A percentile compares a stretch with the other conserved stretches of the same genome.
Evolutionary conservation across 768 basidiomycete genomes (phyloP).

Genomic region (Lactarius tabidus): DNA sequence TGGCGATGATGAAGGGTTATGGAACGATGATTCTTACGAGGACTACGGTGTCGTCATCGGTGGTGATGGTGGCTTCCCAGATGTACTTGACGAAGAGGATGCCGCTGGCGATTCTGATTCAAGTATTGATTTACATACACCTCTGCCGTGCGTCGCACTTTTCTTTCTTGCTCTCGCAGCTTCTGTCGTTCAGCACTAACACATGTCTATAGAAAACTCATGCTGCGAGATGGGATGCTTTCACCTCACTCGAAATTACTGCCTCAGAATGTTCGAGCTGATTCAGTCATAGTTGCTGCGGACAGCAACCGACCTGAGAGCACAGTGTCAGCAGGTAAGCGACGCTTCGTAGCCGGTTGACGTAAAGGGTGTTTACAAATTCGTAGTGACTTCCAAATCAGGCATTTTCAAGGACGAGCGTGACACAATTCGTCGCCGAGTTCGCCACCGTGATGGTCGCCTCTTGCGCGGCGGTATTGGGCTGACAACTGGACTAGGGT

Average conservation of each 20-base stretch:
- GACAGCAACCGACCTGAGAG: slow-evolving; percentile 28
- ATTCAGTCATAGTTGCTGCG: slow-evolving; percentile 22
- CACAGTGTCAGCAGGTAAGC: slow-evolving; percentile 30
- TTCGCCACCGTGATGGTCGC: slow-evolving; percentile 38
- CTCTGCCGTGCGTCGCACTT: slow-evolving; percentile 34
- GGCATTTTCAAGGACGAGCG: slow-evolving; percentile 38
- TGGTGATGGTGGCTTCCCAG: slow-evolving; percentile 28
- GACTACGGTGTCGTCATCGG: slow-evolving; percentile 31
- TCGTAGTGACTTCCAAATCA: slow-evolving; percentile 34
- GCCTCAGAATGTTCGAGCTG: slow-evolving; percentile 26
- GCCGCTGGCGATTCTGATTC: slow-evolving; percentile 36
- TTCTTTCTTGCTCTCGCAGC: not conserved
- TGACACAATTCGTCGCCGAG: slow-evolving; percentile 34
- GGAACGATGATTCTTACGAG: slow-evolving; percentile 31
- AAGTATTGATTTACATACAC: slow-evolving; percentile 38
- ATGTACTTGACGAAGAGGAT: slow-evolving; percentile 29
- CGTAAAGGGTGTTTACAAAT: slow-evolving; percentile 13
- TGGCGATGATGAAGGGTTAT: slow-evolving; percentile 19
- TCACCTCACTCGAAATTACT: slow-evolving; percentile 41
- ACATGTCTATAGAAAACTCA: slow-evolving; percentile 32
- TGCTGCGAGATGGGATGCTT: slow-evolving; percentile 39
- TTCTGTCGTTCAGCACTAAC: not conserved
- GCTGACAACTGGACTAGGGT: slow-evolving; percentile 41
- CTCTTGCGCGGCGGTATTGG: slow-evolving; percentile 38
- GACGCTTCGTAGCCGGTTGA: not conserved